A percentile compares a stretch with the other conserved stretches of the same genome.
Conservation (phyloP, 208 protist genomes). For the Trichomonas vaginalis region DNA sequence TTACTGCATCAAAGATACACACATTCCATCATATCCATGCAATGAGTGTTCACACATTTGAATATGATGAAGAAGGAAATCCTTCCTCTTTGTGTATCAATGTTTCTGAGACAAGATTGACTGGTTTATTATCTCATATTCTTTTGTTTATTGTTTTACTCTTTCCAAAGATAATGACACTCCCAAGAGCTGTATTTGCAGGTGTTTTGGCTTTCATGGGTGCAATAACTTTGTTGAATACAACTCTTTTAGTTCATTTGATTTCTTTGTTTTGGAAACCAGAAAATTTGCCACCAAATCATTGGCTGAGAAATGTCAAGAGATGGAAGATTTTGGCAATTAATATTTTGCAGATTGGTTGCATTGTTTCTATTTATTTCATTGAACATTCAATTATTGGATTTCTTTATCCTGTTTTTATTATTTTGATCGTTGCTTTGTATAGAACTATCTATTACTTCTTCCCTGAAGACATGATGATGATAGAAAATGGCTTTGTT, state of each 20-base stretch:
- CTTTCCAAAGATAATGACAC: not conserved
- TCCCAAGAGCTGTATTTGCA: not conserved
- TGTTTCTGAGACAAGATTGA: not conserved
- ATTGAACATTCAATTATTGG: not conserved
- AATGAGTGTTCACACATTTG: not conserved
- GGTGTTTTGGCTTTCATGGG: not conserved
- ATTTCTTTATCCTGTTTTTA: not conserved
- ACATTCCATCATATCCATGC: not conserved
- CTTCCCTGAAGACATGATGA: not conserved
- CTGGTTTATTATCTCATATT: not conserved
- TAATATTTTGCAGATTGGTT: not conserved
- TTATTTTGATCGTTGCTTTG: not conserved
- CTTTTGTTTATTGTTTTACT: not conserved
- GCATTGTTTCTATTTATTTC: not conserved
- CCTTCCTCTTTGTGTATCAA: not conserved
- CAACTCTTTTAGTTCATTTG: not conserved
- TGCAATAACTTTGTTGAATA: not conserved
- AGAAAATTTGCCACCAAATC: not conserved
- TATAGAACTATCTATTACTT: not conserved
- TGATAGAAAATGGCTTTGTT: not conserved
- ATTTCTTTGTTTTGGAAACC: not conserved
- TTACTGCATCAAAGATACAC: not conserved
- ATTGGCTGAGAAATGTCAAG: not conserved
- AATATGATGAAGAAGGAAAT: not conserved
- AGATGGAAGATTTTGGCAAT: not conserved